Base-by-base conservation (phyloP, 768 basidiomycete genomes). In the Tylopilus vinaceipallidus region DNA sequence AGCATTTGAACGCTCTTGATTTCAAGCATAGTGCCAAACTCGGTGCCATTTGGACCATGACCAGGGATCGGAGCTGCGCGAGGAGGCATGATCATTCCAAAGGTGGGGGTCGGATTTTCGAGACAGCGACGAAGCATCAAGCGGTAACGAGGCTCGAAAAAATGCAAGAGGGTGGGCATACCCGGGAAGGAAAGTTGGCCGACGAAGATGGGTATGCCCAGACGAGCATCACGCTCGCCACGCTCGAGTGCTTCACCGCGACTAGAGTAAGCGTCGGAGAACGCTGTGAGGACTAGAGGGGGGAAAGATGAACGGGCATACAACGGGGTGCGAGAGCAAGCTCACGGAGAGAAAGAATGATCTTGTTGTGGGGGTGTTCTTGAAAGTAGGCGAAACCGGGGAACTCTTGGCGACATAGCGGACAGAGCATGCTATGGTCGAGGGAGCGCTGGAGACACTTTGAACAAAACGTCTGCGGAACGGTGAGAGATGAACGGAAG, bases 71-170 rank as follows among this genome's bases (percentile, higher is more conserved):
- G 64, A 3, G 70, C 64, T 1, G 73, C 68, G 20, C 71, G 64
- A 19, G 79, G 75, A 13, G 89, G 84, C 73, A 95, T 84, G 61
- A 97, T 80, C 91, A 98, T 98, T 32, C 95, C 95, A 68, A 98
- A 97, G 20, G 77, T 75, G n/a, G 90, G 90, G 36, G 72, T 73
- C 5, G 80, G 74, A 14, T 78, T 82, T 59, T 91, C 86, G 49
- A 98, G 84, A 65, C 89, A 93, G n/a, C 95, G 84, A 20, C 95
- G 88, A 46, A 98, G 85, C 95, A 98, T 98, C 43, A 98, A 78
- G 7, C 95, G 86, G 66, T 98, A 95, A 59, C 90, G 79, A 0
- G 95, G 95, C 66, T 98, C 95, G 64, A 91, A 98, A 62, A 98
- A 85, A 68, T 97, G 94, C 14, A 98, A 74, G 47, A 87, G 76